Evolutionary conservation across 2,329 filamentous ascomycete genomes (phyloP).

Genomic region (Thielaviopsis musarum): DNA sequence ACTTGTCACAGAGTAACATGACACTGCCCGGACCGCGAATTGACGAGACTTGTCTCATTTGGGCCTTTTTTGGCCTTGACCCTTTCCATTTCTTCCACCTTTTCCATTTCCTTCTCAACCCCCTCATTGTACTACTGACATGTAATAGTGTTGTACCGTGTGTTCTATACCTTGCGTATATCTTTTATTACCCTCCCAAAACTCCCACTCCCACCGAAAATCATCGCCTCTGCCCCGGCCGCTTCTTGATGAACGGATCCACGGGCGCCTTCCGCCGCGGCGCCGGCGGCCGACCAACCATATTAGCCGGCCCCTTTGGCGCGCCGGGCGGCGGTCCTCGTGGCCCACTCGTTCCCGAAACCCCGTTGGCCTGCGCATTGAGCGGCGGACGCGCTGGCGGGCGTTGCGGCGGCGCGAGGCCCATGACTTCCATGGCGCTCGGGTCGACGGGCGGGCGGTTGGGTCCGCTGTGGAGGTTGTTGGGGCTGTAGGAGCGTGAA

Average conservation of each 20-base stretch:
- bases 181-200: background rate
- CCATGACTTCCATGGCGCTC: conserved; percentile 35
- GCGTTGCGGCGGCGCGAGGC: conserved; percentile 29
- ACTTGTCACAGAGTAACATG: background rate
- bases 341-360: background rate
- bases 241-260: conserved; percentile 29
- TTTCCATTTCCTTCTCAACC: background rate
- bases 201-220: background rate
- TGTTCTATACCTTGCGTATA: too few relatives aligned
- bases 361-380: conserved; percentile 7
- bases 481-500: background rate
- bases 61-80: too few relatives aligned
- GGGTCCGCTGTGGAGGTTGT: background rate
- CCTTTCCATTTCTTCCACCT: background rate
- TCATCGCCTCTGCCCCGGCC: conserved; percentile 14
- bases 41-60: background rate
- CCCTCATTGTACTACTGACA: too few relatives aligned
- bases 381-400: conserved; percentile 18
- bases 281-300: conserved; percentile 2
- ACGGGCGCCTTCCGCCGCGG: conserved; percentile 25
- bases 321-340: conserved; percentile 15
- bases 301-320: background rate
- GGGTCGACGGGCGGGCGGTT: conserved; percentile 23
- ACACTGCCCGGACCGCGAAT: background rate
- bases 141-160: too few relatives aligned